Conservation (phyloP, 345 rosid genomes). For the Aquilaria malaccensis region DNA sequence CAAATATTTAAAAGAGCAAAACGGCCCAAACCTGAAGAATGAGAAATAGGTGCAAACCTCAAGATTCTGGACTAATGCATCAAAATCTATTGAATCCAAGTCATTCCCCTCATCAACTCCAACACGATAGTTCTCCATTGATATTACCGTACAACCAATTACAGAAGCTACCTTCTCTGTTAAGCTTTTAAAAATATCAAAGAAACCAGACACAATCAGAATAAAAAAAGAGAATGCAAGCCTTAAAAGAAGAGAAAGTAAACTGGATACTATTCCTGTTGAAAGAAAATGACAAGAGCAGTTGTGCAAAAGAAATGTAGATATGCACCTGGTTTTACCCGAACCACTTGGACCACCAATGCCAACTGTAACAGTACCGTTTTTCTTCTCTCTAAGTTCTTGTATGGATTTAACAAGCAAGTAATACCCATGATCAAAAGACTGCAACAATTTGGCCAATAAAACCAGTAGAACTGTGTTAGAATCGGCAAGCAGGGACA, state of each 20-base stretch:
- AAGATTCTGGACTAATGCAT: conserved; percentile 64
- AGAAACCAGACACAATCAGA: conserved; percentile 11
- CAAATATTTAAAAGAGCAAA: too few relatives aligned
- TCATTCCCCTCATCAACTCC: conserved; percentile 85
- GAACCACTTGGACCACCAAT: conserved; percentile 99
- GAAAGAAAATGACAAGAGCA: background rate
- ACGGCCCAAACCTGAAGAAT: background rate
- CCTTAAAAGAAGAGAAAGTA: background rate
- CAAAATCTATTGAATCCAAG: conserved; percentile 84
- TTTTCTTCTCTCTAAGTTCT: conserved; percentile 92
- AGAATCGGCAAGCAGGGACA: conserved; percentile 2
- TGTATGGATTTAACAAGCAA: conserved; percentile 87
- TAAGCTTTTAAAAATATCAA: conserved; percentile 56
- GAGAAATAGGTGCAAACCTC: conserved; percentile 47
- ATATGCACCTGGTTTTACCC: conserved; percentile 77
- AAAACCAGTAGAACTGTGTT: conserved; percentile 7
- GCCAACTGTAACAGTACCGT: conserved; percentile 85
- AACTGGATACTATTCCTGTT: background rate
- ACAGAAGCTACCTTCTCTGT: conserved; percentile 98
- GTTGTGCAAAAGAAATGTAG: conserved; percentile 6
- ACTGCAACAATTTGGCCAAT: conserved; percentile 38
- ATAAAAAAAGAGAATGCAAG: conserved; percentile 6
- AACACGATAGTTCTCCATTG: conserved; percentile 93
- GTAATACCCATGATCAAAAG: conserved; percentile 90
- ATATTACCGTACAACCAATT: conserved; percentile 85